phyloP scores from a whole-genome alignment of 2,329 filamentous ascomycete genomes.

The Alternaria postmessia region DNA sequence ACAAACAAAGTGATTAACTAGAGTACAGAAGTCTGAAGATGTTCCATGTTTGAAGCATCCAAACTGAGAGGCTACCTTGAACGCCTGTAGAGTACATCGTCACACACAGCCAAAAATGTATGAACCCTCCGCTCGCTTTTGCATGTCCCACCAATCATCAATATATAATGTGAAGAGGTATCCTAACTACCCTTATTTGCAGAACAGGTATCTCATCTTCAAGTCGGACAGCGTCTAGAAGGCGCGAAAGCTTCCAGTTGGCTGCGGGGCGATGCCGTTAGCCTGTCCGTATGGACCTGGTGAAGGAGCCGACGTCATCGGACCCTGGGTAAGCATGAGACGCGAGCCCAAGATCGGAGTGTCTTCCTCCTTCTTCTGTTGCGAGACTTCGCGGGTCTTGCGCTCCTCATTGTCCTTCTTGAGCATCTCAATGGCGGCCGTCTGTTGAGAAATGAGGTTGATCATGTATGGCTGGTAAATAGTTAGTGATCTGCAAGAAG shows the following conservation, averaged over 20 bases:
- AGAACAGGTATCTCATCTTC: background rate
- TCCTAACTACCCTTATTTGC: background rate
- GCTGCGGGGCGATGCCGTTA: conserved; percentile 89
- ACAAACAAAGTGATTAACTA: conserved; percentile 31
- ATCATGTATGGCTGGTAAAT: conserved; percentile 84
- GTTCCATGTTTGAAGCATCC: conserved; percentile 26
- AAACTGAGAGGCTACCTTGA: conserved; percentile 29
- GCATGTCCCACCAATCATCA: conserved; percentile 33
- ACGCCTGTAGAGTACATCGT: conserved; percentile 44
- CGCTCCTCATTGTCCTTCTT: conserved; percentile 97
- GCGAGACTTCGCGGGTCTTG: conserved; percentile 73
- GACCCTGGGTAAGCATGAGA: conserved; percentile 95
- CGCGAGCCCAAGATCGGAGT: conserved; percentile 91
- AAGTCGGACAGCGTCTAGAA: conserved; percentile 35
- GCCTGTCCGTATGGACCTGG: conserved; percentile 77
- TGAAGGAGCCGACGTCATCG: conserved; percentile 64
- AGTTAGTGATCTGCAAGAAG: conserved; percentile 7
- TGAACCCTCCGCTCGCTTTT: conserved; percentile 34
- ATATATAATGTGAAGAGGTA: conserved; percentile 33
- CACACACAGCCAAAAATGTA: conserved; percentile 27
- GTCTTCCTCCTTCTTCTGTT: conserved; percentile 90
- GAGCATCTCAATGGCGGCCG: conserved; percentile 80
- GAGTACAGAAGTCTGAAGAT: conserved; percentile 36
- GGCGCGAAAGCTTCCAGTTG: conserved; percentile 69
- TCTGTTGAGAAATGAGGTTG: conserved; percentile 93